phyloP scores from a whole-genome alignment of 257 asterid genomes.

The Capsicum pubescens region DNA sequence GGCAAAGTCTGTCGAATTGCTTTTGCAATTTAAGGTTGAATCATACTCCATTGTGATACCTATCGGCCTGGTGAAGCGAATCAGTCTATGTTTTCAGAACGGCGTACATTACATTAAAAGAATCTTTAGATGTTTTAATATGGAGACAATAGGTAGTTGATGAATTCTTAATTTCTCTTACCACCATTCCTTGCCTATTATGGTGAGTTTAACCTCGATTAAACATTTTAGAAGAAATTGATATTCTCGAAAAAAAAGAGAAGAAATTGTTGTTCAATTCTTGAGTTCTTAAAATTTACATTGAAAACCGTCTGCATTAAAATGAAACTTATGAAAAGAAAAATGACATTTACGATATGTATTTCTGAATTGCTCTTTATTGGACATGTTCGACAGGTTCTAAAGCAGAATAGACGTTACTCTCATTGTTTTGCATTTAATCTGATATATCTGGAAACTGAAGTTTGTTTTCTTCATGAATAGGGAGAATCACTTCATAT shows the following conservation, averaged over 20 bases:
- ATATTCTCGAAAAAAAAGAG: background rate
- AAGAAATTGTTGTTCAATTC: background rate
- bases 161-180: background rate
- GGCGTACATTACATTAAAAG: background rate
- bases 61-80: background rate
- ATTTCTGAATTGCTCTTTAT: background rate
- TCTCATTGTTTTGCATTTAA: background rate
- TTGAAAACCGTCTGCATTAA: background rate
- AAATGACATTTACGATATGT: background rate
- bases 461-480: slow-evolving; percentile 29
- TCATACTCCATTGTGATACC: background rate
- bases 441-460: slow-evolving; percentile 25
- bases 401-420: background rate
- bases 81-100: background rate
- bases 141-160: background rate
- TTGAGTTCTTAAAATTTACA: background rate
- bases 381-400: background rate
- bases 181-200: background rate
- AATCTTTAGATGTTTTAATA: background rate
- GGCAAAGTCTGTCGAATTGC: background rate
- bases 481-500: slow-evolving; percentile 95
- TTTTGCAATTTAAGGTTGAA: slow-evolving; percentile 13
- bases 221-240: slow-evolving; percentile 13
- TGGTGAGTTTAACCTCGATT: background rate
- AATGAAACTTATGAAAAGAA: slow-evolving; percentile 21